These are phyloP conservation scores for Skeletonema menzelii DNA, from an alignment of 108 stramenopile genomes.

Conservation along the genomic window DNA sequence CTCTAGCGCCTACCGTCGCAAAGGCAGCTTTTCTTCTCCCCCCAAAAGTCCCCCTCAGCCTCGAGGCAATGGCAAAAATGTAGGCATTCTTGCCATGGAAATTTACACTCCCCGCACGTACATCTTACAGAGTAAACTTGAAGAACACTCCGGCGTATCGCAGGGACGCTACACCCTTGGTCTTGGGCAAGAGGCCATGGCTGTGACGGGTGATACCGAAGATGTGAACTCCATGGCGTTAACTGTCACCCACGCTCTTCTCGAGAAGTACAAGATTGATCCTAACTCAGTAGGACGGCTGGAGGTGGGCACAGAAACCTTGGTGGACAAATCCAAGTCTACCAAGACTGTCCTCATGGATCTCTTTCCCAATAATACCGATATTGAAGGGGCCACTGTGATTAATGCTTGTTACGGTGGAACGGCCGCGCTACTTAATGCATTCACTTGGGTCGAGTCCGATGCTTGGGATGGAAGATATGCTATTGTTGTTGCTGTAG, in stretches of 20 bases:
- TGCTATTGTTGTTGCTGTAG: constrained; percentile 96
- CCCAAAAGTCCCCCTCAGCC: background rate
- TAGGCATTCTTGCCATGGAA: constrained; percentile 96
- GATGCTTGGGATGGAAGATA: constrained; percentile 94
- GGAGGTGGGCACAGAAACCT: constrained; percentile 96
- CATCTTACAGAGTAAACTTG: constrained; percentile 87
- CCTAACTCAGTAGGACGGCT: constrained; percentile 81
- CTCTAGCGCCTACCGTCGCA: constrained; percentile 36
- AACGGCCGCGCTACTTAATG: constrained; percentile 95
- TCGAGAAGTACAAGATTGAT: constrained; percentile 95
- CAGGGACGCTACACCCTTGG: constrained; percentile 94
- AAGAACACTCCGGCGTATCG: constrained; percentile 86
- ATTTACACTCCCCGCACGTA: constrained; percentile 95
- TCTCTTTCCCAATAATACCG: constrained; percentile 86
- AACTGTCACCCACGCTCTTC: constrained; percentile 89
- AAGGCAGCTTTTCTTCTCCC: constrained; percentile 8
- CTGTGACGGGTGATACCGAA: constrained; percentile 89
- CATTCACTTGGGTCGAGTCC: constrained; percentile 90
- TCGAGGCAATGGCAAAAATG: constrained; percentile 65
- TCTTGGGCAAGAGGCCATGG: constrained; percentile 95
- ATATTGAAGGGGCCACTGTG: constrained; percentile 95
- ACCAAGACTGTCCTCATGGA: constrained; percentile 96
- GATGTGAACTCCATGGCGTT: constrained; percentile 94
- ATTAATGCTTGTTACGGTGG: constrained; percentile 99
- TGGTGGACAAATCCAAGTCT: constrained; percentile 96